Base-by-base conservation (phyloP, 345 rosid genomes). In the Pseudoturritis turrita region DNA sequence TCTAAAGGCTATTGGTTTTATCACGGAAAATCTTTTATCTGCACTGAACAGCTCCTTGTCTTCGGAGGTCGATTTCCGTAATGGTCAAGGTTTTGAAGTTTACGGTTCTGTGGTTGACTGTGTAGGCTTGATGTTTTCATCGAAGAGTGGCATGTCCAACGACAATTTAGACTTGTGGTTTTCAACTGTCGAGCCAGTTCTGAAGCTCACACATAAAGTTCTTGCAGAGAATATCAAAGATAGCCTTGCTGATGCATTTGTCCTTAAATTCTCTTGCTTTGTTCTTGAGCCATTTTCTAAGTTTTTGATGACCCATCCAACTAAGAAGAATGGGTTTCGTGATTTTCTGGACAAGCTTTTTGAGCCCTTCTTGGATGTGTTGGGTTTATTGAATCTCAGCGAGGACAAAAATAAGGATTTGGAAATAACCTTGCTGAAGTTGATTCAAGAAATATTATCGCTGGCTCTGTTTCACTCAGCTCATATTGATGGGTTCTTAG, bases 401-500 rank as follows among this genome's bases (percentile, higher is more conserved):
- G 51, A 61, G 65, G 73, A 74, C 47, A 78, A 60, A 33, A 51
- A 71, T 67, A 66, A 63, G 56, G 54, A 65, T 23, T 70, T 29
- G 71, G 60, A 73, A 13, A 70, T 62, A 72, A 77, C 74, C 29
- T 79, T 91, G 73, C 41, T 83, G 63, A 71, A 71, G 81, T 66
- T 82, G 76, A 78, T 83, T 52, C 84, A 84, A 78, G 92, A 87
- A 51, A 86, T 86, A 64, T 68, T 91, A 56, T 81, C 87, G 61
- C 83, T 82, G 22, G 98, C 89, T 60, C 53, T 91, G 68, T 91
- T 89, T 78, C 94, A 95, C 78, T 82, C 93, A 36, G 69, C 73
- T 25, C 97, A 95, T 59, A 68, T 89, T 49, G 96, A 89, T 81
- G 99, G 96, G 46, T 91, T 91, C 72, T 72, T 91, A 60, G 80